These are phyloP conservation scores for Trematosphaeria pertusa DNA, from an alignment of 2,329 filamentous ascomycete species.

Conservation along the genomic window DNA sequence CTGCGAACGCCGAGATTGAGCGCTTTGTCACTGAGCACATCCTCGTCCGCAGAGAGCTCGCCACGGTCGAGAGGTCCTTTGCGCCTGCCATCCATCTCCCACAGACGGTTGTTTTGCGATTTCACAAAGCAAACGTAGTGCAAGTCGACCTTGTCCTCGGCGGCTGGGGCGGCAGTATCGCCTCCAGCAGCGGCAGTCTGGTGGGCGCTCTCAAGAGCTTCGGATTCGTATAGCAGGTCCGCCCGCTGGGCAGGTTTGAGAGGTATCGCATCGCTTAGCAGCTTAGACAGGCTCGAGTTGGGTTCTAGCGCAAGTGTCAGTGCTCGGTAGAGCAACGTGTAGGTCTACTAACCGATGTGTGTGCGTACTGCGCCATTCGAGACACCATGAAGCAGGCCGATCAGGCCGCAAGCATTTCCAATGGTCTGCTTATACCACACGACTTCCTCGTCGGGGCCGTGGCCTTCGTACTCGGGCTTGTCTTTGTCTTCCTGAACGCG, in stretches of 20 bases:
- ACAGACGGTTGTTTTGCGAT: conserved; percentile 70
- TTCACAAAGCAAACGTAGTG: conserved; percentile 98
- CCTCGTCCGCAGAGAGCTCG: conserved; percentile 50
- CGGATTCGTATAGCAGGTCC: conserved; percentile 76
- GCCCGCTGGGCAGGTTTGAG: conserved; percentile 72
- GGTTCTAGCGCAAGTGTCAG: conserved; percentile 43
- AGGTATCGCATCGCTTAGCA: conserved; percentile 74
- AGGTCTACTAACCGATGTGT: conserved; percentile 37
- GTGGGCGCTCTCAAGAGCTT: conserved; percentile 79
- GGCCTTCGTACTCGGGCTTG: conserved; percentile 68
- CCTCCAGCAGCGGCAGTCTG: conserved; percentile 76
- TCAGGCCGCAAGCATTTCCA: conserved; percentile 90
- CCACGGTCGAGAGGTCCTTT: conserved; percentile 75
- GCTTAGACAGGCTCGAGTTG: conserved; percentile 65
- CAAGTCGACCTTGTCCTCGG: conserved; percentile 83
- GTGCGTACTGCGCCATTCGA: conserved; percentile 75
- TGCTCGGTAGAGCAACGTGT: background rate
- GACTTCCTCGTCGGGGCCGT: conserved; percentile 75
- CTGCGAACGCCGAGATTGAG: conserved; percentile 71
- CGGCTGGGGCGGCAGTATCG: conserved; percentile 78
- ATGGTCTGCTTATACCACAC: conserved; percentile 98
- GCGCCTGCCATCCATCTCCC: conserved; percentile 79
- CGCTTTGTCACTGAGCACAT: conserved; percentile 71
- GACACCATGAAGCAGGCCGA: conserved; percentile 85
- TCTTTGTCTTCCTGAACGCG: conserved; percentile 75